Conservation (phyloP, 805 yeast species). For the Cyberlindnera sargentensis region DNA sequence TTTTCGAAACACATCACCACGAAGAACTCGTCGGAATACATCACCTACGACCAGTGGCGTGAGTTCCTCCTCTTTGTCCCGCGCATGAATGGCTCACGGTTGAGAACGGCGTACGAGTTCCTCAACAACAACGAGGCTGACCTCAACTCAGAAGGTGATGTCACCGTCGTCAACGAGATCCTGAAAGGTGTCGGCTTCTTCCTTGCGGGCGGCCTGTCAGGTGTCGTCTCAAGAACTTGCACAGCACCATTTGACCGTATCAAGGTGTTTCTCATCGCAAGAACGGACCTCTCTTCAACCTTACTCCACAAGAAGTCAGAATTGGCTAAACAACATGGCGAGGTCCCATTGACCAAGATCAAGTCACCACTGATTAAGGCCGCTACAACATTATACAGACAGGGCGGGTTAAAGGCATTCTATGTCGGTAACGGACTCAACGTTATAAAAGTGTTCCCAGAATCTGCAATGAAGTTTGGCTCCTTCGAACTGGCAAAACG, state of each 20-base stretch:
- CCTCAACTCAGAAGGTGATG: conserved; percentile 87
- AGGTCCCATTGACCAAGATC: conserved; percentile 37
- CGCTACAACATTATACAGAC: conserved; percentile 69
- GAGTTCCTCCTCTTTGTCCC: conserved; percentile 82
- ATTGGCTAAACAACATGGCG: conserved; percentile 35
- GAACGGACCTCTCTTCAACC: conserved; percentile 74
- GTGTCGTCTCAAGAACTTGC: conserved; percentile 91
- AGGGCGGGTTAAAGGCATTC: conserved; percentile 82
- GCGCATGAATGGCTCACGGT: conserved; percentile 65
- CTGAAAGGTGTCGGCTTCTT: conserved; percentile 85
- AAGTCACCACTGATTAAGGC: conserved; percentile 78
- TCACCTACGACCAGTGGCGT: conserved; percentile 82
- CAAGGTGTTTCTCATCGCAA: conserved; percentile 88
- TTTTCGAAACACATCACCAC: conserved; percentile 45
- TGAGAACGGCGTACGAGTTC: conserved; percentile 73
- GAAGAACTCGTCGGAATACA: conserved; percentile 46
- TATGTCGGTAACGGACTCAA: conserved; percentile 95
- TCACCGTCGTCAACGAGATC: conserved; percentile 71
- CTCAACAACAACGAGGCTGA: conserved; percentile 76
- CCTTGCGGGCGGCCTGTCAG: conserved; percentile 91
- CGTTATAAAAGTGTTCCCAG: conserved; percentile 92
- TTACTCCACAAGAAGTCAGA: conserved; percentile 50
- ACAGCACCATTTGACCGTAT: conserved; percentile 97
- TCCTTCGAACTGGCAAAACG: conserved; percentile 85
- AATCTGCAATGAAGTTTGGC: conserved; percentile 95